These are phyloP conservation scores for Suhomyces wounanorum DNA, from an alignment of 1,139 yeast species.

Conservation along the genomic window DNA sequence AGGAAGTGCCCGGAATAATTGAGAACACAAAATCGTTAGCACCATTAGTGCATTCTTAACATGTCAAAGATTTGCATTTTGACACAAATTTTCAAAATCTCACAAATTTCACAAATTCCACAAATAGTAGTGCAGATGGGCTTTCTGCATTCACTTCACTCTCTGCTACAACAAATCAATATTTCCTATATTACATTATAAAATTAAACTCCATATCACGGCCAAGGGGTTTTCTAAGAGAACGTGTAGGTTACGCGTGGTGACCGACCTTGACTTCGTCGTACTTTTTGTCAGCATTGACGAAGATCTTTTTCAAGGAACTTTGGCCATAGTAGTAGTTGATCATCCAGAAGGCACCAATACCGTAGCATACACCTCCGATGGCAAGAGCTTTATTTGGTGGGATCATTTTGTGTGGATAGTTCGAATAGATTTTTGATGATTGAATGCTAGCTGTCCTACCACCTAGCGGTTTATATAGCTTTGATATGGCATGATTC, in stretches of 20 bases:
- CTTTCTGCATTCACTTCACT: no score
- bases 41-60: no score
- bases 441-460: not conserved
- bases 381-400: slow-evolving; percentile 32
- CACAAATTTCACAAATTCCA: not conserved
- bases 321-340: slow-evolving; percentile 35
- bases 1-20: no score
- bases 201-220: slow-evolving; percentile 3
- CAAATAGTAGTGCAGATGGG: no score
- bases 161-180: not conserved
- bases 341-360: slow-evolving; percentile 40
- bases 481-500: slow-evolving; percentile 1
- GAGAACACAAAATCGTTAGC: no score
- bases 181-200: slow-evolving; percentile 6
- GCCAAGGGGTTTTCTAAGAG: not conserved
- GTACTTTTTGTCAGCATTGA: slow-evolving; percentile 32
- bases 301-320: slow-evolving; percentile 33
- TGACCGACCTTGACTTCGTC: slow-evolving; percentile 30
- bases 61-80: no score
- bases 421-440: not conserved
- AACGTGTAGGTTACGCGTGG: slow-evolving; percentile 13
- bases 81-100: not conserved
- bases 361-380: slow-evolving; percentile 40
- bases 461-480: not conserved
- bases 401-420: slow-evolving; percentile 7